phyloP scores from a whole-genome alignment of 129 eudicot genomes.

The Escallonia herrerae region DNA sequence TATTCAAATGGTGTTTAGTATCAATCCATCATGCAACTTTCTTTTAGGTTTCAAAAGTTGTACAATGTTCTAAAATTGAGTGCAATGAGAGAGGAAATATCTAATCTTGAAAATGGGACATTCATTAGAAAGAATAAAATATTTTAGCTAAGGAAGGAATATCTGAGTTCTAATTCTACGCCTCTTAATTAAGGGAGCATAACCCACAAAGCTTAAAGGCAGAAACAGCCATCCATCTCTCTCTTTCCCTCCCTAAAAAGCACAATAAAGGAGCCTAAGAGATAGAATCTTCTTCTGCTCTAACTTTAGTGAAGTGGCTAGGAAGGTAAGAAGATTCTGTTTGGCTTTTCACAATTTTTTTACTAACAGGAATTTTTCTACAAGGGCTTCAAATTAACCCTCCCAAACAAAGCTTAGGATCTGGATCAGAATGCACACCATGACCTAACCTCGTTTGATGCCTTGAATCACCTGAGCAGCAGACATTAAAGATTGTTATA shows the following conservation, averaged over 20 bases:
- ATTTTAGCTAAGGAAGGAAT: slow-evolving; percentile 65
- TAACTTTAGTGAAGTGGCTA: slow-evolving; percentile 77
- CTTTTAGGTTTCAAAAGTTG: slow-evolving; percentile 44
- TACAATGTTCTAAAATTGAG: slow-evolving; percentile 32
- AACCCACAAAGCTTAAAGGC: slow-evolving; percentile 46
- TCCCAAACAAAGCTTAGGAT: slow-evolving; percentile 41
- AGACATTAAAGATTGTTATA: no score
- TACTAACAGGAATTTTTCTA: background rate
- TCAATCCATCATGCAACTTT: slow-evolving; percentile 48
- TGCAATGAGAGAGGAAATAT: slow-evolving; percentile 27
- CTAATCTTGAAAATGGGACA: slow-evolving; percentile 21
- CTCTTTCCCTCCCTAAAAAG: slow-evolving; percentile 30
- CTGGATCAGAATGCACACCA: slow-evolving; percentile 39
- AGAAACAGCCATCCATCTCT: slow-evolving; percentile 10
- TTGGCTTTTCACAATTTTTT: background rate
- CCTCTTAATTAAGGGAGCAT: slow-evolving; percentile 50
- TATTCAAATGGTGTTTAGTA: slow-evolving; percentile 45
- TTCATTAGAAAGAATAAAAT: slow-evolving; percentile 28
- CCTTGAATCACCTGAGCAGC: no score
- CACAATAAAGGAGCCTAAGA: slow-evolving; percentile 41
- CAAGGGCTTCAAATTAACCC: background rate
- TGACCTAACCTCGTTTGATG: slow-evolving; percentile 13
- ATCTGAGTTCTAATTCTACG: slow-evolving; percentile 71
- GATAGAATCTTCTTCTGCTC: slow-evolving; percentile 79
- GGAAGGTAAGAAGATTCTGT: slow-evolving; percentile 79